Percentiles rank a stretch among this genome's conserved stretches.
These are phyloP conservation scores for Collybia mongolica DNA, from an alignment of 768 basidiomycete genomes.

Conservation along the genomic window DNA sequence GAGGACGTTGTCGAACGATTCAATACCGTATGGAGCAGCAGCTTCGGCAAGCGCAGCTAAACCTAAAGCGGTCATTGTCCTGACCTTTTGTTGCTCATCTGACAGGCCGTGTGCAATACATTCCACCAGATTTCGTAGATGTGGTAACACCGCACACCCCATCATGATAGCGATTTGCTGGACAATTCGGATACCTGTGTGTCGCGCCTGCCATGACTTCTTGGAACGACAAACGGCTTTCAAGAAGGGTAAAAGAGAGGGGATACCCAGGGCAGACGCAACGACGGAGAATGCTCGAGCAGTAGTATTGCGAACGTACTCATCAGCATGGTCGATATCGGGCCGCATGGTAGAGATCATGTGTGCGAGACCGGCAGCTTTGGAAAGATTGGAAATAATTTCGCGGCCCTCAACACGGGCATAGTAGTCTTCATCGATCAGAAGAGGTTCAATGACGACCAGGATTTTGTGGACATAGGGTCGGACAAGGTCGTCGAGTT, in stretches of 20 bases:
- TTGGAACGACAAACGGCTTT: constrained; percentile 98
- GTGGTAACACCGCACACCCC: constrained; percentile 97
- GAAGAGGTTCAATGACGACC: constrained; percentile 97
- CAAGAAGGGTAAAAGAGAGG: constrained; percentile 94
- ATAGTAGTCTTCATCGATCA: constrained; percentile 98
- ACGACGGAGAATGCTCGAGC: constrained; percentile 99
- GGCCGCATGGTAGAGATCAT: constrained; percentile 99
- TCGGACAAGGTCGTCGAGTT: constrained; percentile 96
- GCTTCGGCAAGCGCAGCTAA: constrained; percentile 96
- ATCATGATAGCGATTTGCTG: constrained; percentile 99
- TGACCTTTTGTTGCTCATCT: constrained; percentile 95
- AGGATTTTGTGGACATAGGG: constrained; percentile 99
- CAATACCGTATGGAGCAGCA: constrained; percentile 97
- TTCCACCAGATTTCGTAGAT: constrained; percentile 93
- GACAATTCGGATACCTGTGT: constrained; percentile 98
- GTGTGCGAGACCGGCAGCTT: constrained; percentile 97
- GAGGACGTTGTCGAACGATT: constrained; percentile 97
- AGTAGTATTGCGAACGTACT: constrained; percentile 98
- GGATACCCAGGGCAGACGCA: constrained; percentile 97
- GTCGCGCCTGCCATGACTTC: constrained; percentile 99
- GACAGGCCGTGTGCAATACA: constrained; percentile 92
- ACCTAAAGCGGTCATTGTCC: constrained; percentile 92
- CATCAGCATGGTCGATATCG: constrained; percentile 98
- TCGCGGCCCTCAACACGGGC: constrained; percentile 98
- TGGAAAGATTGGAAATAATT: constrained; percentile 98